A percentile compares a stretch with the other conserved stretches of the same genome.
These are phyloP conservation scores for Aureobasidium sp. DNA, from an alignment of 2,329 filamentous ascomycete species.

Conservation along the genomic window DNA sequence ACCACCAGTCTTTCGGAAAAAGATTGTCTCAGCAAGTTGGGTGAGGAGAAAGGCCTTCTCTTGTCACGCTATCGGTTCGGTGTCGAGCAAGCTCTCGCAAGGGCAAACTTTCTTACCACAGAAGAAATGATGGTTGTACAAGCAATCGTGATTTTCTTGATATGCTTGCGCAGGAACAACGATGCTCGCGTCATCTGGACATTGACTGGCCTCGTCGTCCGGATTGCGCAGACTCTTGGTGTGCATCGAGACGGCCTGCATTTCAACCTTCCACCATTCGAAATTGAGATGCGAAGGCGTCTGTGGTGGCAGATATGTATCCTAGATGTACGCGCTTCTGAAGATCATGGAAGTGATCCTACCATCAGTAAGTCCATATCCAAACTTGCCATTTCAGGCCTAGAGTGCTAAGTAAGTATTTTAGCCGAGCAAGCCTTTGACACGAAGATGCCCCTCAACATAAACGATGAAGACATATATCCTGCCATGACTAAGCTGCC, in stretches of 20 bases:
- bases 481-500: constrained; percentile 43
- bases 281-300: constrained; percentile 47
- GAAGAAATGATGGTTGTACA: constrained; percentile 55
- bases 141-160: constrained; percentile 53
- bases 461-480: constrained; percentile 45
- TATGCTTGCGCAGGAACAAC: constrained; percentile 44
- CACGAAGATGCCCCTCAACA: constrained; percentile 49
- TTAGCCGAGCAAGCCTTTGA: constrained; percentile 47
- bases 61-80: constrained; percentile 53
- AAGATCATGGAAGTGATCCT: constrained; percentile 55
- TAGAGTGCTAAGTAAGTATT: neutral
- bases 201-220: constrained; percentile 48
- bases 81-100: constrained; percentile 54
- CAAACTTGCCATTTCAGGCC: no score
- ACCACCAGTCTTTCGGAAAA: constrained; percentile 42
- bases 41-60: constrained; percentile 41
- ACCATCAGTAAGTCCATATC: constrained; percentile 34
- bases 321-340: constrained; percentile 51
- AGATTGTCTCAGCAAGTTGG: constrained; percentile 40
- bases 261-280: constrained; percentile 49
- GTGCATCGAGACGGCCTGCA: constrained; percentile 51
- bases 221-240: constrained; percentile 51
- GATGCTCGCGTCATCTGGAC: constrained; percentile 48
- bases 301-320: constrained; percentile 35
- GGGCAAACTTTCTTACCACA: constrained; percentile 53